These are phyloP conservation scores for Penicillium sp. DNA, from an alignment of 2,329 filamentous ascomycete species.

Conservation along the genomic window DNA sequence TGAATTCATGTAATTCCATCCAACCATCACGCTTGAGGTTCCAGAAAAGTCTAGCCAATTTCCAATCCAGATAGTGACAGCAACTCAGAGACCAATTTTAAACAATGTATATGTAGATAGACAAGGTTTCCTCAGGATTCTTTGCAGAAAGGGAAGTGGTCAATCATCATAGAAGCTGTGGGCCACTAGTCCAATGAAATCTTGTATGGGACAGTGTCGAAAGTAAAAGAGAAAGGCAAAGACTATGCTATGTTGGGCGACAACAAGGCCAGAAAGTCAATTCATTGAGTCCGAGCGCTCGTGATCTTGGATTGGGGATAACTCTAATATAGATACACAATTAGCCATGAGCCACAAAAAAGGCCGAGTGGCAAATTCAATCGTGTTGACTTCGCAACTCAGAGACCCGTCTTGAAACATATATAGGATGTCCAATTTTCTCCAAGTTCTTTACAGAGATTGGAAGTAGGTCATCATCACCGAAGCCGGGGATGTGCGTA, in stretches of 20 bases:
- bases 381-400: constrained; percentile 6
- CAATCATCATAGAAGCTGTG: background rate
- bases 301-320: background rate
- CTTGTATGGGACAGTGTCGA: background rate
- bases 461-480: constrained; percentile 19
- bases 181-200: background rate
- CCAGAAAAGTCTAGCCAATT: too few species aligned
- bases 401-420: constrained; percentile 29
- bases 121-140: background rate
- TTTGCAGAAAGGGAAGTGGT: background rate
- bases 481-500: constrained; percentile 2
- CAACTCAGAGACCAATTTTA: background rate
- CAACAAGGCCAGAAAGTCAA: background rate
- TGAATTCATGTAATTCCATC: too few species aligned
- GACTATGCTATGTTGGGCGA: background rate
- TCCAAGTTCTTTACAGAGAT: constrained; percentile 15
- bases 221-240: background rate
- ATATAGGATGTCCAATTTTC: constrained; percentile 18
- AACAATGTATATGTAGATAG: background rate
- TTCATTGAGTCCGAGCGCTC: background rate
- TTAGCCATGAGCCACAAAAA: background rate
- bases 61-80: background rate
- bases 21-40: too few species aligned
- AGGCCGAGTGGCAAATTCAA: background rate
- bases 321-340: background rate